phyloP scores from a whole-genome alignment of 345 rosid species.

The Populus nigra region DNA sequence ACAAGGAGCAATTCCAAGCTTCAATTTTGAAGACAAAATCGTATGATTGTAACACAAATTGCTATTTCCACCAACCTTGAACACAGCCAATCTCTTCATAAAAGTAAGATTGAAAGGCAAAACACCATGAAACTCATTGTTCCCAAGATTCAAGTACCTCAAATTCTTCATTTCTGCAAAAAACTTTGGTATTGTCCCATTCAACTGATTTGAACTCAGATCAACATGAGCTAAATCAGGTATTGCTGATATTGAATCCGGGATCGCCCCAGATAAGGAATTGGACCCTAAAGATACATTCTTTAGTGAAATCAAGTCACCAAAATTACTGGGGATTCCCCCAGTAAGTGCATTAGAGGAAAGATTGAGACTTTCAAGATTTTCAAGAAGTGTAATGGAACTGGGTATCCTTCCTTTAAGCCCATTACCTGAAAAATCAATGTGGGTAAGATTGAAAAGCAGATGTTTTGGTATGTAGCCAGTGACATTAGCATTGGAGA shows the following conservation, averaged over 20 bases:
- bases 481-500: conserved; percentile 66
- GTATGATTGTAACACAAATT: conserved; percentile 81
- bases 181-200: conserved; percentile 81
- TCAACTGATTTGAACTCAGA: conserved; percentile 84
- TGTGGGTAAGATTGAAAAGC: conserved; percentile 51
- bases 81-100: conserved; percentile 54
- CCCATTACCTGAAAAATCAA: conserved; percentile 72
- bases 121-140: conserved; percentile 70
- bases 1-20: conserved; percentile 76
- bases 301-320: conserved; percentile 64
- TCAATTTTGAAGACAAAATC: conserved; percentile 62
- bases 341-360: conserved; percentile 64
- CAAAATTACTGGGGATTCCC: conserved; percentile 58
- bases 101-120: conserved; percentile 80
- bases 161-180: conserved; percentile 61
- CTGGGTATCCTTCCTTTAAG: conserved; percentile 72
- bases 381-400: conserved; percentile 61
- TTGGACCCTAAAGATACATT: conserved; percentile 72
- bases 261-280: conserved; percentile 76
- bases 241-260: conserved; percentile 70
- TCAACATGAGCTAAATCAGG: conserved; percentile 69
- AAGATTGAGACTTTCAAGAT: conserved; percentile 60
- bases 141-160: conserved; percentile 67
- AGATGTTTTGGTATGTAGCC: conserved; percentile 59
- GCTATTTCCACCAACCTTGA: conserved; percentile 72